phyloP scores from a whole-genome alignment of 2,329 filamentous ascomycete genomes.

The Cordyceps cateniannulata region DNA sequence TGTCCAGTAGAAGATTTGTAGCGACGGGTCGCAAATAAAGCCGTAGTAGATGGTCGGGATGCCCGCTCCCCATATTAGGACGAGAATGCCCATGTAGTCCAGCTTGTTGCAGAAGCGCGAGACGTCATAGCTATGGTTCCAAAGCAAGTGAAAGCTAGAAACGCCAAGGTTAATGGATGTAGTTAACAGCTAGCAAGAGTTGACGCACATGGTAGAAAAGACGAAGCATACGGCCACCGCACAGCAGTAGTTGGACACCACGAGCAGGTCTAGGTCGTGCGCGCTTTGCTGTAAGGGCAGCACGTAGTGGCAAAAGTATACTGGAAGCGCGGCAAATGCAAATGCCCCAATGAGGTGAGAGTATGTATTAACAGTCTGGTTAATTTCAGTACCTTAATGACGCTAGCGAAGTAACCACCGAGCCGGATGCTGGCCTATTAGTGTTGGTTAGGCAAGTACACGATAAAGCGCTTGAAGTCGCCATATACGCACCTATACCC shows the following conservation, averaged over 20 bases:
- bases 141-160: slow-evolving; percentile 3
- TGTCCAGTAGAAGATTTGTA: slow-evolving; percentile 15
- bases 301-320: slow-evolving; percentile 7
- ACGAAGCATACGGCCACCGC: slow-evolving; percentile 16
- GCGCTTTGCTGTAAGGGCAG: neutral
- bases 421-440: slow-evolving; percentile 9
- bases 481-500: slow-evolving; percentile 1
- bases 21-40: slow-evolving; percentile 15
- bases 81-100: slow-evolving; percentile 8
- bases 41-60: slow-evolving; percentile 14
- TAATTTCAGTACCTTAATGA: slow-evolving; percentile 14
- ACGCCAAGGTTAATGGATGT: too few relatives aligned
- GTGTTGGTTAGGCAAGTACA: neutral
- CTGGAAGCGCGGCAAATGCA: neutral
- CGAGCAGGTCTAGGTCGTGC: slow-evolving; percentile 6
- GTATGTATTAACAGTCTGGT: slow-evolving; percentile 12
- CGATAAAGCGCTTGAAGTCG: too few relatives aligned
- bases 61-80: slow-evolving; percentile 11
- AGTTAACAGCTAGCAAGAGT: neutral
- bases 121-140: slow-evolving; percentile 4
- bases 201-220: slow-evolving; percentile 16
- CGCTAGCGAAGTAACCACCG: neutral
- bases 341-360: slow-evolving; percentile 14
- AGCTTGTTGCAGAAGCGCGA: slow-evolving; percentile 7
- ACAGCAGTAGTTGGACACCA: slow-evolving; percentile 14